Base-by-base conservation (phyloP, 371 early-diverging fungal genomes). In the Cokeromyces recurvatus region DNA sequence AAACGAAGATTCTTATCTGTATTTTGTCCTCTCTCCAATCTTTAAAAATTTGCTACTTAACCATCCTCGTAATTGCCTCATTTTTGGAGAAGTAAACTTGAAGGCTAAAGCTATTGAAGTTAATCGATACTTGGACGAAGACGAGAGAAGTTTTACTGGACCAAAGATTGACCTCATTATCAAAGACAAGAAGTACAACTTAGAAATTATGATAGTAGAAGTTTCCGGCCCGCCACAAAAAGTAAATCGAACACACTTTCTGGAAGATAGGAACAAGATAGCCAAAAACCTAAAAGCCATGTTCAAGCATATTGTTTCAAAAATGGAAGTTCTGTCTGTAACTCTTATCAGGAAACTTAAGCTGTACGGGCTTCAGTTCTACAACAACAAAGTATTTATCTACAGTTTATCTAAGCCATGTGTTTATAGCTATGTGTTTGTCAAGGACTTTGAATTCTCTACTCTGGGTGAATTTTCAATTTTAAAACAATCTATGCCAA, bases 111-210 rank as follows among this genome's bases (percentile, higher is more conserved):
- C 46, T n/a, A 14, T 39, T 27, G 46, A 45, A 45, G n/a, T 45
- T 8, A 52, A 40, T 25, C 31, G 46, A 14, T 32, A 52, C 17
- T 32, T 45, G 1, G 14, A 32, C 19, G 46, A 52, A 25, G 31
- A 40, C 22, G 40, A 52, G 10, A 52, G 41, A 34, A 17, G 41
- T 14, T 45, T 32, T n/a, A 7, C 52, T 24, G 52, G 52, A 11
- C 52, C 45, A 22, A 45, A 45, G 40, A 52, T 52, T n/a, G 52
- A 52, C 20, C 3, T 39, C 1, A 45, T 52, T 10, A 11, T 52
- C 3, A 32, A 25, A 24, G 46, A 52, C 27, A 39, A 31, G 7
- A 44, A 52, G 14, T 52, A 45, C 34, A 38, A 40, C 24, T 24
- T 52, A 14, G 40, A 52, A 29, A 36, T 49, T 17, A 42, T 36